These are phyloP conservation scores for Brassica rapa DNA, from an alignment of 345 rosid genomes.

Conservation along the genomic window DNA sequence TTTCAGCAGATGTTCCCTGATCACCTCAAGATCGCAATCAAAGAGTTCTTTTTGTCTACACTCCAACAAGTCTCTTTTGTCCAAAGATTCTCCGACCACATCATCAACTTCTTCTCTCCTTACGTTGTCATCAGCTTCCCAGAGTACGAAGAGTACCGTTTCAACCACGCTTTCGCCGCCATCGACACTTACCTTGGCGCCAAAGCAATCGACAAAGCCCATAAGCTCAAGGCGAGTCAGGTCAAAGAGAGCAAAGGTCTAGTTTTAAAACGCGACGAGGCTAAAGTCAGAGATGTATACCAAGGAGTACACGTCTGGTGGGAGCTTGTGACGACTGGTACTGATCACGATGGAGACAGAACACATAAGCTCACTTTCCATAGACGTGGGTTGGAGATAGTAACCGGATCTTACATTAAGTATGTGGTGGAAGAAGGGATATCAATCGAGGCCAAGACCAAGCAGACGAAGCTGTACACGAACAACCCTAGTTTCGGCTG, in stretches of 20 bases:
- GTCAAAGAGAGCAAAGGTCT: slow-evolving; percentile 38
- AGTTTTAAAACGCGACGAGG: slow-evolving; percentile 20
- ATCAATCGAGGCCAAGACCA: slow-evolving; percentile 44
- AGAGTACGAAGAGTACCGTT: slow-evolving; percentile 50
- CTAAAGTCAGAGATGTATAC: slow-evolving; percentile 40
- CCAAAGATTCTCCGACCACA: slow-evolving; percentile 39
- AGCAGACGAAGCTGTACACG: slow-evolving; percentile 54
- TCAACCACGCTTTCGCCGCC: slow-evolving; percentile 48
- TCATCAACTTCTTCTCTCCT: slow-evolving; percentile 42
- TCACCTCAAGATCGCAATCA: slow-evolving; percentile 39
- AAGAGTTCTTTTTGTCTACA: slow-evolving; percentile 25
- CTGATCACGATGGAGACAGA: slow-evolving; percentile 41
- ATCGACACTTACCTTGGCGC: slow-evolving; percentile 54
- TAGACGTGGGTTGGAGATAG: slow-evolving; percentile 36
- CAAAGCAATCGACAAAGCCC: slow-evolving; percentile 44
- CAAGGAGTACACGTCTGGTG: slow-evolving; percentile 50
- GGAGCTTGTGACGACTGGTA: slow-evolving; percentile 31
- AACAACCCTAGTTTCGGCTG: slow-evolving; percentile 42
- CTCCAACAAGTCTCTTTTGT: slow-evolving; percentile 26
- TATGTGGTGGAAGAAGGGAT: slow-evolving; percentile 50
- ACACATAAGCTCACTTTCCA: slow-evolving; percentile 51
- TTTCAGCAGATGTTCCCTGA: slow-evolving; percentile 50
- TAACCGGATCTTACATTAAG: slow-evolving; percentile 39
- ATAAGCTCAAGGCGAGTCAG: slow-evolving; percentile 48
- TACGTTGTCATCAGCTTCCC: slow-evolving; percentile 53